Percentiles rank a stretch among this genome's conserved stretches.
Evolutionary conservation across 495 filamentous ascomycete species (phyloP).

Genomic region (Lasiosphaeria miniovina): DNA sequence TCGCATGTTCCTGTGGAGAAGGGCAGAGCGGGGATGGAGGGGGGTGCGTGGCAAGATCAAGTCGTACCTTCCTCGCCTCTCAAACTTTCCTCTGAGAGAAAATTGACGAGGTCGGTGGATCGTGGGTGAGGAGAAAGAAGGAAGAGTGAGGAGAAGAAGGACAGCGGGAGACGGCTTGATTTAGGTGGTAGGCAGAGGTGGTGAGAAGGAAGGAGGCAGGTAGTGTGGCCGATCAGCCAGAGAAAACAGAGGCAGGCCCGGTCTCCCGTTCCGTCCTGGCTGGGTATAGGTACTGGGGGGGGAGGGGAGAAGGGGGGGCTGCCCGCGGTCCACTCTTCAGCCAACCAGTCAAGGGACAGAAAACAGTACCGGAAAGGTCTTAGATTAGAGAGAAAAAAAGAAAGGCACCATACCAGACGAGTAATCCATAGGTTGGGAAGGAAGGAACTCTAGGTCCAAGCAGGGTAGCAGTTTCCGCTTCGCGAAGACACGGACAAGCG

Average conservation of each 20-base stretch:
- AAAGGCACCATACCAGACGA: constrained; percentile 10
- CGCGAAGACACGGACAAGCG: constrained; percentile 6
- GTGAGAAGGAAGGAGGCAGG: constrained; percentile 38
- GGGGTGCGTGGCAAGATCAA: constrained; percentile 16
- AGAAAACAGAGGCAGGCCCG: constrained; percentile 30
- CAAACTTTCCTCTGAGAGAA: constrained; percentile 30
- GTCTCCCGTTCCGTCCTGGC: constrained; percentile 23
- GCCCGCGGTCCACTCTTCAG: constrained; percentile 23
- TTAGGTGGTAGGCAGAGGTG: constrained; percentile 39
- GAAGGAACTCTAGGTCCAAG: constrained; percentile 6
- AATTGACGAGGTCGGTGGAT: constrained; percentile 38
- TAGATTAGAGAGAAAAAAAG: constrained; percentile 25
- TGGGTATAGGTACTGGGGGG: constrained; percentile 1
- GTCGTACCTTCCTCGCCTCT: constrained; percentile 39
- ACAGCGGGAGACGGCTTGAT: constrained; percentile 39
- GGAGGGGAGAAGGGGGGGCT: constrained; percentile 4
- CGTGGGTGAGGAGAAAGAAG: constrained; percentile 35
- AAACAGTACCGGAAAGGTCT: constrained; percentile 30
- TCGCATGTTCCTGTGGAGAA: not conserved
- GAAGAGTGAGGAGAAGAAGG: constrained; percentile 31
- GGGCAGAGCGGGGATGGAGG: not conserved
- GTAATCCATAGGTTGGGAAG: constrained; percentile 8
- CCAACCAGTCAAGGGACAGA: constrained; percentile 27
- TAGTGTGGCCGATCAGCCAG: constrained; percentile 36
- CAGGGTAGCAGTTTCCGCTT: constrained; percentile 21